Conservation (phyloP, 2,329 filamentous ascomycete species). For the Epichloe hybrida region DNA sequence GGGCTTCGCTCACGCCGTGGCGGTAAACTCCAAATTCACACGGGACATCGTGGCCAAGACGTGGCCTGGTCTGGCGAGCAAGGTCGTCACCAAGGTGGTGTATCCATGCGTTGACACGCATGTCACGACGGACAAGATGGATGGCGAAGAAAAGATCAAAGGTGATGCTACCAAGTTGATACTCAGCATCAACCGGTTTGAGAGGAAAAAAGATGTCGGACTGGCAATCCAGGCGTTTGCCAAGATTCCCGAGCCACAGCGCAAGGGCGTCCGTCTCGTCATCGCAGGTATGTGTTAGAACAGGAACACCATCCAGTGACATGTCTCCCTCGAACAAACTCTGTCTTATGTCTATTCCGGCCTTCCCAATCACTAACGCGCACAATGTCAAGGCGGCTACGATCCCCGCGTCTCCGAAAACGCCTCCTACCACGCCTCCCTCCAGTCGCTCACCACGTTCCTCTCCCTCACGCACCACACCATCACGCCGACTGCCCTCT, state of each 20-base stretch:
- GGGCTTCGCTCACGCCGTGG: slow-evolving; percentile 68
- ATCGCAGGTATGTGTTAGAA: slow-evolving; percentile 47
- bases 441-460: slow-evolving; percentile 54
- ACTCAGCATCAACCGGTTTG: slow-evolving; percentile 93
- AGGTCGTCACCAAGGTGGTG: slow-evolving; percentile 59
- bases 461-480: slow-evolving; percentile 61
- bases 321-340: neutral
- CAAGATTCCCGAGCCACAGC: slow-evolving; percentile 46
- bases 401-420: slow-evolving; percentile 80
- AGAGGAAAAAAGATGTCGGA: slow-evolving; percentile 87
- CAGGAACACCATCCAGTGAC: neutral
- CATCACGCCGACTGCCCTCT: slow-evolving; percentile 57
- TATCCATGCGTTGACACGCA: slow-evolving; percentile 78
- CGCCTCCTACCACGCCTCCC: slow-evolving; percentile 65
- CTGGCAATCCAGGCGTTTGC: slow-evolving; percentile 80
- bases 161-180: slow-evolving; percentile 24
- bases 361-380: neutral
- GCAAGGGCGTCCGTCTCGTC: slow-evolving; percentile 56
- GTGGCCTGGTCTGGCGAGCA: slow-evolving; percentile 51
- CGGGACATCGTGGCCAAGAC: slow-evolving; percentile 59
- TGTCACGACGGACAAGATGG: slow-evolving; percentile 13
- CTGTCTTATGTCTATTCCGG: neutral
- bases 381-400: slow-evolving; percentile 53
- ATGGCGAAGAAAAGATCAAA: slow-evolving; percentile 13
- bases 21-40: slow-evolving; percentile 93